These are phyloP conservation scores for Scenedesmus sp. DNA, from an alignment of 163 green algal species.

Conservation along the genomic window DNA sequence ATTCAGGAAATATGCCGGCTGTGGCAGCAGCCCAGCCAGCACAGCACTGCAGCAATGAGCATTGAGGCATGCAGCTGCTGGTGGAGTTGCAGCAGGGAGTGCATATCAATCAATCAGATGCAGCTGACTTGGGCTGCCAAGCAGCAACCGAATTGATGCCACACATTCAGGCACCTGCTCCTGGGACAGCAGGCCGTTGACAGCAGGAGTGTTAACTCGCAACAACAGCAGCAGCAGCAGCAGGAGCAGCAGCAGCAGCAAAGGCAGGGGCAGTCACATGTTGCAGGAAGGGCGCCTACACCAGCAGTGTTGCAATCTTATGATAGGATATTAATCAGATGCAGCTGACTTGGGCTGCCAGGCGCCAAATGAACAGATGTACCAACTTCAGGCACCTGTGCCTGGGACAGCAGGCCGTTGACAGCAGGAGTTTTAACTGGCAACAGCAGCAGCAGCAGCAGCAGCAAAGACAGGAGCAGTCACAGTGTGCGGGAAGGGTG, in stretches of 20 bases:
- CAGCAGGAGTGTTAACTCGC: no score
- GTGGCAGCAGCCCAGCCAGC: not conserved
- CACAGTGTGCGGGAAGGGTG: not conserved
- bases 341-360: not conserved
- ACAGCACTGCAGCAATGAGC: not conserved
- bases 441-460: not conserved
- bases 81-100: not conserved
- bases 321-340: not conserved
- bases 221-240: conserved; percentile 10
- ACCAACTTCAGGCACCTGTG: not conserved
- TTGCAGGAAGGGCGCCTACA: not conserved
- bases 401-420: no score
- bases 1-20: not conserved
- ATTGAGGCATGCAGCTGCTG: not conserved
- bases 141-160: not conserved
- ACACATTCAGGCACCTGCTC: not conserved
- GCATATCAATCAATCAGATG: not conserved
- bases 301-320: not conserved
- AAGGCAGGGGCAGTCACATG: not conserved
- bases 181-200: no score
- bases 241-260: not conserved
- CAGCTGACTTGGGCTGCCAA: not conserved
- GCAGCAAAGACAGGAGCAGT: not conserved
- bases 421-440: no score
- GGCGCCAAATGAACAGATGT: not conserved